Evolutionary conservation across 2,329 filamentous ascomycete species (phyloP).

Genomic region (Cordyceps militaris): DNA sequence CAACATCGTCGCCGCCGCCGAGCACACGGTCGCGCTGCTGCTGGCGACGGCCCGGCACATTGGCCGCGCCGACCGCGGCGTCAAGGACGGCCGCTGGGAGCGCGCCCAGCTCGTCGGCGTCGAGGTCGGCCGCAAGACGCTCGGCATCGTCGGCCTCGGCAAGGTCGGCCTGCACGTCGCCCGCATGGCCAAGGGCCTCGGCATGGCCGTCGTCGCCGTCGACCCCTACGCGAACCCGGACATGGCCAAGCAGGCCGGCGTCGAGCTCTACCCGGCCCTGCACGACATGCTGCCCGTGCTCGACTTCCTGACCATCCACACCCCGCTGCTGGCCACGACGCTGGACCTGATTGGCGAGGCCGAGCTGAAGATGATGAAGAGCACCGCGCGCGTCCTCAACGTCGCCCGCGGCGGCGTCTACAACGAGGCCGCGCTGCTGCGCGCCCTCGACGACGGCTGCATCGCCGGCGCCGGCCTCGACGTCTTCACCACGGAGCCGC

Average conservation of each 20-base stretch:
- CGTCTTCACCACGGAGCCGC: constrained; percentile 72
- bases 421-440: constrained; percentile 65
- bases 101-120: constrained; percentile 66
- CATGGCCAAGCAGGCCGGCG: constrained; percentile 61
- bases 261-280: constrained; percentile 53
- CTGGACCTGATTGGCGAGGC: constrained; percentile 62
- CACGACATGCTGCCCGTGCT: constrained; percentile 54
- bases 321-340: constrained; percentile 70
- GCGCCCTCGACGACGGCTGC: constrained; percentile 60
- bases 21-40: constrained; percentile 69
- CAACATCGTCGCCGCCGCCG: constrained; percentile 74
- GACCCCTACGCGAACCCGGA: constrained; percentile 72
- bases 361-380: constrained; percentile 66
- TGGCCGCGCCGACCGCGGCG: constrained; percentile 58
- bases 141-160: constrained; percentile 73
- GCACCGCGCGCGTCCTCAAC: constrained; percentile 66
- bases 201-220: constrained; percentile 67
- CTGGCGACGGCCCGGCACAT: constrained; percentile 70
- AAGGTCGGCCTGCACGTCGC: constrained; percentile 79
- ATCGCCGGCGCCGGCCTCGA: constrained; percentile 74
- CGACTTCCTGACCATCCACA: constrained; percentile 77
- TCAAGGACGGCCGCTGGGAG: constrained; percentile 71
- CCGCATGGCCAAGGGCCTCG: constrained; percentile 68
- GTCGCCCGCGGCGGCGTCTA: constrained; percentile 75
- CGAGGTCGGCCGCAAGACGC: constrained; percentile 69